Percentiles rank a stretch among this genome's conserved stretches.
phyloP scores from a whole-genome alignment of 257 asterid species.

The Fraxinus anomala region DNA sequence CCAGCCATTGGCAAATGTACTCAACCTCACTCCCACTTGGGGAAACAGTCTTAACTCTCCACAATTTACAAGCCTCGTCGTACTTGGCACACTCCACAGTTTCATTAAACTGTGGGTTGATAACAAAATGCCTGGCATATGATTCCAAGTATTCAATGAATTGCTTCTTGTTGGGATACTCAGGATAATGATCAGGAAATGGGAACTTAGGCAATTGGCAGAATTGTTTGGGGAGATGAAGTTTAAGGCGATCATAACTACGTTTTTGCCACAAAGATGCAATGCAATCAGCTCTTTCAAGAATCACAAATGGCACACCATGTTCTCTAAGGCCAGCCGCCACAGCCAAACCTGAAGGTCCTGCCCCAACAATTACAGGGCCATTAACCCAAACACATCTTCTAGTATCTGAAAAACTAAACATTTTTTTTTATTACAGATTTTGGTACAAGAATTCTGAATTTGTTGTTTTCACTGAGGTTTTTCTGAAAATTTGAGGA shows the following conservation, averaged over 20 bases:
- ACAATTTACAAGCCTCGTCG: conserved; percentile 60
- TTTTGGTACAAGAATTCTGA: background rate
- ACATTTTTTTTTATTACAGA: conserved; percentile 38
- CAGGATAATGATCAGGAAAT: conserved; percentile 80
- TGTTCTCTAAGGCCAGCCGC: conserved; percentile 76
- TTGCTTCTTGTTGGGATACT: conserved; percentile 69
- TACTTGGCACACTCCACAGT: conserved; percentile 73
- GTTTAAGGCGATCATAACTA: conserved; percentile 77
- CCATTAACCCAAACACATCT: conserved; percentile 90
- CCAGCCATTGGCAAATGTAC: conserved; percentile 84
- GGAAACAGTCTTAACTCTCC: conserved; percentile 65
- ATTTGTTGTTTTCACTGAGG: background rate
- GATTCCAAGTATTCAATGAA: conserved; percentile 71
- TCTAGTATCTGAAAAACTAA: conserved; percentile 44
- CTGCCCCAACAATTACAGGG: conserved; percentile 85
- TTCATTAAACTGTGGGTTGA: conserved; percentile 71
- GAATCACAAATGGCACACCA: conserved; percentile 65
- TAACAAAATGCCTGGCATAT: conserved; percentile 54
- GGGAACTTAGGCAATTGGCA: conserved; percentile 73
- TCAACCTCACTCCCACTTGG: conserved; percentile 51
- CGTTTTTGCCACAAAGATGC: conserved; percentile 90
- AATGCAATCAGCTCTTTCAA: conserved; percentile 79
- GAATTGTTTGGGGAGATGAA: conserved; percentile 79
- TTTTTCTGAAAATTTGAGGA: background rate
- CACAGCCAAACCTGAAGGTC: conserved; percentile 93